Evolutionary conservation across 2,329 filamentous ascomycete genomes (phyloP), one percentile per base, ranked within the genome.

Genomic region (Boeremia exigua): DNA sequence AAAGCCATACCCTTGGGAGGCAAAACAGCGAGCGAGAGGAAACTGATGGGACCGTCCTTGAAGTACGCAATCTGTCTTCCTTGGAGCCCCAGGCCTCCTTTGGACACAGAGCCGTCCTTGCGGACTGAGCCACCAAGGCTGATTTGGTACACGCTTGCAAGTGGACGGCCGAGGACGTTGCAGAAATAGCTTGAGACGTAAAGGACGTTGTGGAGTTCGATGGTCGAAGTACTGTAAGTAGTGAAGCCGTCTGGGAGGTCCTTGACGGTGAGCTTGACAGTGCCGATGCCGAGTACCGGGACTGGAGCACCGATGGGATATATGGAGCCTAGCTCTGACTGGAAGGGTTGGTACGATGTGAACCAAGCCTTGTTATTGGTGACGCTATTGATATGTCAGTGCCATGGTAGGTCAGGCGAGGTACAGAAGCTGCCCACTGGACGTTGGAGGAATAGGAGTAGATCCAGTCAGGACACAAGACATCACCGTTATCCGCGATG

Each of bases 181-280:
- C 43, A 47, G n/a, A 42, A 12, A 15, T 42, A 36, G 23, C 5
- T 37, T 32, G 50, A 43, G 4, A 32, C 50, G 12, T 54, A 43
- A 4, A 54, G 50, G 15, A 54, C 43, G 43, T 54, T 48, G 37
- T 32, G 29, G 4, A 54, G 36, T 27, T 54, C 36, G 23, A 54
- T 54, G 15, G 23, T 36, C 4, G 43, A 54, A 23, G 12, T 28
- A 7, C 38, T 30, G 37, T 43, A 42, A 9, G 7, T 9, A 2
- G 25, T 37, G 50, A 54, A 54, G 3, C 37, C 29, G 36, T n/a
- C 36, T n/a, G 42, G 43, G 10, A 23, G n/a, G 5, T 34, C 42
- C n/a, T 47, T 46, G 28, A 53, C 49, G 19, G 29, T 14, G 29
- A 54, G 38, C 17, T 47, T n/a, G 29, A 54, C 30, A 8, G 43